phyloP scores from a whole-genome alignment of 2,329 filamentous ascomycete species.

The Colletotrichum sp. region DNA sequence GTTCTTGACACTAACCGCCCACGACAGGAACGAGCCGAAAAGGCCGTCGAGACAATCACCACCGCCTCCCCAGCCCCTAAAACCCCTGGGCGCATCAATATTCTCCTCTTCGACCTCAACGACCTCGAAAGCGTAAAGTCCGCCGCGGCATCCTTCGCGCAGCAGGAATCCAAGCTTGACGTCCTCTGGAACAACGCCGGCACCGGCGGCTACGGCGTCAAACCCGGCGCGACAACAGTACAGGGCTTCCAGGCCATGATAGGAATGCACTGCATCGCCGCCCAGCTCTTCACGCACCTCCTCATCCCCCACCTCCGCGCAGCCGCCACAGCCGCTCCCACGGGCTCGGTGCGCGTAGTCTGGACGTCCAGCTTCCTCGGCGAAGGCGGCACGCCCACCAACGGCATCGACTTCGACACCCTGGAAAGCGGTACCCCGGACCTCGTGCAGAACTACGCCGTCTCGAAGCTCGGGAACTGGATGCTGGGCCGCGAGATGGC shows the following conservation, averaged over 20 bases:
- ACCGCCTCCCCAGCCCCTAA: not conserved
- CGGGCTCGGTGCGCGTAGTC: not conserved
- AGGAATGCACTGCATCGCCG: not conserved
- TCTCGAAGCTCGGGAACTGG: not conserved
- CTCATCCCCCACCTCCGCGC: not conserved
- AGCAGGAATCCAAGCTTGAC: not conserved
- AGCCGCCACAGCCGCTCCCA: rapidly evolving
- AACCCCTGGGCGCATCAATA: not conserved
- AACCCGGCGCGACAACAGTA: not conserved
- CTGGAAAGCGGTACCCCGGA: not conserved
- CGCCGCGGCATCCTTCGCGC: not conserved
- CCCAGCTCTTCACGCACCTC: not conserved
- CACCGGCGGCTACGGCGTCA: not conserved
- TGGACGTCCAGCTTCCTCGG: not conserved
- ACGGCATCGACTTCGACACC: not conserved
- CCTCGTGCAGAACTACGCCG: not conserved
- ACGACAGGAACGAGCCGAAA: not conserved
- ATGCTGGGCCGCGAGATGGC: not conserved
- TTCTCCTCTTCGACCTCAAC: not conserved
- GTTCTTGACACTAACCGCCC: not conserved
- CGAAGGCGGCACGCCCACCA: not conserved
- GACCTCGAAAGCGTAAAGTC: not conserved
- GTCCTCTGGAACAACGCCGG: not conserved
- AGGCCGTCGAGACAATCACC: not conserved
- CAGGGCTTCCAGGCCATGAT: not conserved